Evolutionary conservation across 1,139 yeast species (phyloP).

Genomic region (Blastobotrys arbuscula): DNA sequence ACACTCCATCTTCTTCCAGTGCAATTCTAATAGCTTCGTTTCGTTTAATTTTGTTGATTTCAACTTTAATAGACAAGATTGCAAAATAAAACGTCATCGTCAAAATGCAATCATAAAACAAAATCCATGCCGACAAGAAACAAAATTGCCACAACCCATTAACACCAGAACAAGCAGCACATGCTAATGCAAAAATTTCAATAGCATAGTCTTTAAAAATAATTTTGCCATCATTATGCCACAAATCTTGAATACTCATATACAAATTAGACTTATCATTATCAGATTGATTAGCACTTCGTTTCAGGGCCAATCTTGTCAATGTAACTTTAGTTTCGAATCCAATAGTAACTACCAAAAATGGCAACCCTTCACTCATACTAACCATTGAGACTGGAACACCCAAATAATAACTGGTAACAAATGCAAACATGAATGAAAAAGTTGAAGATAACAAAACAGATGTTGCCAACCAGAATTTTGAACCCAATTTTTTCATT

Average conservation of each 20-base stretch:
- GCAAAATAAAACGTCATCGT: conserved; percentile 84
- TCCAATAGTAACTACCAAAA: conserved; percentile 87
- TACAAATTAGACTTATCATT: conserved; percentile 25
- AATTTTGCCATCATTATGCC: conserved; percentile 60
- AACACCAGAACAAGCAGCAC: conserved; percentile 68
- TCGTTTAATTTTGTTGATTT: conserved; percentile 82
- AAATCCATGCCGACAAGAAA: conserved; percentile 64
- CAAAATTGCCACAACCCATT: conserved; percentile 70
- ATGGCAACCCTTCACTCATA: conserved; percentile 89
- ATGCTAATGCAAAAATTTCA: conserved; percentile 66
- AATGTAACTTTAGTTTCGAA: conserved; percentile 81
- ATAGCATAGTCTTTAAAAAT: conserved; percentile 75
- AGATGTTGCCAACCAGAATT: conserved; percentile 83
- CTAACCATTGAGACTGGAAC: conserved; percentile 63
- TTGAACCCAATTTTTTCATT: conserved; percentile 77
- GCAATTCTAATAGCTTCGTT: conserved; percentile 76
- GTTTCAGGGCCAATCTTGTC: conserved; percentile 54
- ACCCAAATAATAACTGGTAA: conserved; percentile 46
- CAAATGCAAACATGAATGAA: conserved; percentile 80
- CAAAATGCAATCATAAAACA: conserved; percentile 67
- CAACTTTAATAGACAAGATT: conserved; percentile 80
- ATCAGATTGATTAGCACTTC: conserved; percentile 15
- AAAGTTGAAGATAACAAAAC: conserved; percentile 76
- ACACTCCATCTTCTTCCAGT: conserved; percentile 90
- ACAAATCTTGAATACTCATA: conserved; percentile 48